Conservation (phyloP, 345 rosid genomes). For the Gossypium arboreum region DNA sequence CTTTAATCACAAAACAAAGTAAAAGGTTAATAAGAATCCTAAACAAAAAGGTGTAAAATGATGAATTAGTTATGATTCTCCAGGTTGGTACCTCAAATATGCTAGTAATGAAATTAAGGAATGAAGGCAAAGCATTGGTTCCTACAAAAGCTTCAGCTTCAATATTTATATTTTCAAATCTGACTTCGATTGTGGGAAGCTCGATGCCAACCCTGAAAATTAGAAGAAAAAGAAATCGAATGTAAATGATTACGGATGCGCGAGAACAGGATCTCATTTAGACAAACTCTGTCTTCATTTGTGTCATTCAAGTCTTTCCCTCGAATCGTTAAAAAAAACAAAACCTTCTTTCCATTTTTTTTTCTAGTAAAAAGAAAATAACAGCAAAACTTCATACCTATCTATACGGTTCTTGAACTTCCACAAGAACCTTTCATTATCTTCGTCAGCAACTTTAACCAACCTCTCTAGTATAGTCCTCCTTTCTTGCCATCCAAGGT, state of each 20-base stretch:
- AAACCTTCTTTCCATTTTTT: no score
- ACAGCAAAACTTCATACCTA: constrained; percentile 14
- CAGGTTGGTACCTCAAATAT: constrained; percentile 38
- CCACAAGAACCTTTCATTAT: constrained; percentile 38
- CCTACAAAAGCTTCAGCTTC: constrained; percentile 45
- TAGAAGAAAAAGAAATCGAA: neutral
- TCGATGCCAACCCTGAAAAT: constrained; percentile 47
- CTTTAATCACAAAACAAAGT: neutral
- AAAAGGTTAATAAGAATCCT: neutral
- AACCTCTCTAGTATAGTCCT: constrained; percentile 30
- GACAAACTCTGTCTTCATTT: no score
- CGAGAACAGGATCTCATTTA: neutral
- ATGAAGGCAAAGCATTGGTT: constrained; percentile 44
- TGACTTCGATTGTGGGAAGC: constrained; percentile 46
- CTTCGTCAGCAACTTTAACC: constrained; percentile 33
- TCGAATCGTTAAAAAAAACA: neutral
- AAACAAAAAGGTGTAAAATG: neutral
- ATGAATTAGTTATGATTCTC: neutral
- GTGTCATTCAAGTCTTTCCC: no score
- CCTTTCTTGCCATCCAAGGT: constrained; percentile 38
- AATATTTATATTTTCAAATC: constrained; percentile 43
- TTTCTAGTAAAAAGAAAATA: neutral
- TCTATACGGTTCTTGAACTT: constrained; percentile 33
- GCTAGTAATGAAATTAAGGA: constrained; percentile 26
- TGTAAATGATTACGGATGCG: neutral